Evolutionary conservation across 495 filamentous ascomycete species (phyloP), one percentile per base, ranked within the genome.

Genomic region (Cercophora sp.): DNA sequence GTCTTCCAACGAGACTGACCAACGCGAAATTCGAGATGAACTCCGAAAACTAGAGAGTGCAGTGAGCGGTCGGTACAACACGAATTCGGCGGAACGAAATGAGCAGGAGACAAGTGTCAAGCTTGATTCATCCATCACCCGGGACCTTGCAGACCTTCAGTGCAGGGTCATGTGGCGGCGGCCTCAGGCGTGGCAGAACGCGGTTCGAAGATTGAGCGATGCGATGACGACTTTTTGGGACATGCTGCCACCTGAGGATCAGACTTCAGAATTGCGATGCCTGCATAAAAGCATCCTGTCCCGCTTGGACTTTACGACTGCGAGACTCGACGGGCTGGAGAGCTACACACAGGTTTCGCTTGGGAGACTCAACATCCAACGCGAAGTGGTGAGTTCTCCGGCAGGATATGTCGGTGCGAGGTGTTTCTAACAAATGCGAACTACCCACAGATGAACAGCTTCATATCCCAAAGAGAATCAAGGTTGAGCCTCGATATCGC

Each of bases 401-500:
- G 18, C 24, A 40, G 36, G 8, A 18, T 41, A 36, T 37, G 3
- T 49, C 25, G 25, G 19, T 19, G 8, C 5, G 6, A 36, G 5
- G 10, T 4, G 19, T 4, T 4, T 23, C 36, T 31, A 25, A 15
- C 24, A 22, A 26, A 48, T 29, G 8, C 11, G 11, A 31, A 11
- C n/a, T n/a, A 43, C 37, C 24, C 29, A 40, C 25, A 65, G 39
- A 34, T 70, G 36, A 58, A 67, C 47, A 70, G 65, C 50, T 67
- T 68, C 48, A 60, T 68, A 29, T 54, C 61, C 19, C 67, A 68
- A 41, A 58, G 62, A 37, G 67, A 68, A 46, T 62, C 56, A 9
- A 62, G 67, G 51, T 56, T 70, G 3, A 68, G 63, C 50, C 65
- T 70, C 52, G 55, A 59, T 42, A 67, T 70, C 55, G 67, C 67